Evolutionary conservation across 108 stramenopile species (phyloP), one percentile per base, ranked within the genome.

Genomic region (Fragilaria crotonensis): DNA sequence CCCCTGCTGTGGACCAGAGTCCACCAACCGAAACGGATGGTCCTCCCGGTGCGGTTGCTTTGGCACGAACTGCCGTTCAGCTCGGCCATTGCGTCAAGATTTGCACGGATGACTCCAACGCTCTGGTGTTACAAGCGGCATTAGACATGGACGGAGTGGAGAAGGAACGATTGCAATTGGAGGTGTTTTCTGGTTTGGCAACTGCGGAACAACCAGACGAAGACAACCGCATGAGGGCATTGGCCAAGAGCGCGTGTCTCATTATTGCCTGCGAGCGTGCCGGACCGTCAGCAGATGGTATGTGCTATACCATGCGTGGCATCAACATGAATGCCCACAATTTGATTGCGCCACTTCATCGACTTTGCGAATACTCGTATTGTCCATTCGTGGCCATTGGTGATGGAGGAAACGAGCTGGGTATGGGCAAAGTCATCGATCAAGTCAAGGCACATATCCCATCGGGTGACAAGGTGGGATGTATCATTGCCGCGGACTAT

Each of bases 1-100:
- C 62, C 91, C 91, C 0, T 93, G 91, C 60, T 76, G 84, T 53
- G 72, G 32, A 74, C 20, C 44, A 77, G 5, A 55, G 32, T 28
- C 87, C 87, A 2, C 92, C 92, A 0, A 86, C 87, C 7, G 92
- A 93, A 60, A 93, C 92, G 23, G 92, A 93, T 55, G 92, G 92
- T 52, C 92, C 87, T 7, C 77, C 79, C 2, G 92, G 87, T 45
- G 74, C 92, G 3, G 64, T 73, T 33, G 73, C 84, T 14, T 70
- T 93, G 27, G 80, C 81, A 1, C 55, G 62, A 0, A 60, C 83
- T 18, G 72, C 71, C 1, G 53, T 85, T 0, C 72, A 60, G 0
- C 44, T 89, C 44, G 85, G 87, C 1, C 72, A 86, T 53, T 22
- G 33, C 11, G 81, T 69, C 33, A 66, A 59, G 14, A 53, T 93